These are phyloP conservation scores for Trichophyton verrucosum DNA, from an alignment of 2,329 filamentous ascomycete species.

Conservation along the genomic window DNA sequence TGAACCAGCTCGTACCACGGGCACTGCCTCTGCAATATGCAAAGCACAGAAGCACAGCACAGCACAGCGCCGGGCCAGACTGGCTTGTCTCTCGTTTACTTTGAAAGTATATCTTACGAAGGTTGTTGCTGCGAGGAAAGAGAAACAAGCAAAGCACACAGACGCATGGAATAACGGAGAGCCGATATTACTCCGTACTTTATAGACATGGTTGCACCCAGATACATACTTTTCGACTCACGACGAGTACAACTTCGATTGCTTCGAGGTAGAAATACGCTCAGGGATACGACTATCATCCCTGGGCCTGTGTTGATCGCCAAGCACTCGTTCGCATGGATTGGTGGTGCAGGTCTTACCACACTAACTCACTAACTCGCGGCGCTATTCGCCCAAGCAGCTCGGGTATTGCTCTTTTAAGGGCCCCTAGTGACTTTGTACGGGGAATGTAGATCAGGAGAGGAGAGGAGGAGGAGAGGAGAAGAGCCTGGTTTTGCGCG, in stretches of 20 bases:
- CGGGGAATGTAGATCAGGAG: slow-evolving; percentile 2
- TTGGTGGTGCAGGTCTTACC: slow-evolving; percentile 4
- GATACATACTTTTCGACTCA: not conserved
- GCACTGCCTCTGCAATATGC: too few species aligned
- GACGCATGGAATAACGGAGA: not conserved
- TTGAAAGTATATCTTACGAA: not conserved
- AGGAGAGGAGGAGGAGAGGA: not conserved
- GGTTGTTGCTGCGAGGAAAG: not conserved
- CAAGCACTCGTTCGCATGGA: slow-evolving; percentile 1
- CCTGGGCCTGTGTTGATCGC: not conserved
- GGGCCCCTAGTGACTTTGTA: not conserved
- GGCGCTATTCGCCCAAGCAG: not conserved
- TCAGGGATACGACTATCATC: not conserved
- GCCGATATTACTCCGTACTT: too few species aligned
- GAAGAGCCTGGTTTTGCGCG: not conserved
- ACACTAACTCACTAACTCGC: not conserved
- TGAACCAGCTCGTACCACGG: too few species aligned
- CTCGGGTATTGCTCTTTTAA: not conserved
- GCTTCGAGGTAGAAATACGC: not conserved
- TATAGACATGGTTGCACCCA: not conserved
- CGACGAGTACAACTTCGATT: not conserved
- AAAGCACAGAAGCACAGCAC: too few species aligned
- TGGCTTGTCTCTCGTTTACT: not conserved
- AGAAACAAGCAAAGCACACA: not conserved
- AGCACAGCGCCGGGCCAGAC: not conserved